Evolutionary conservation across 2,329 filamentous ascomycete genomes (phyloP).

Genomic region (Oidium heveae): DNA sequence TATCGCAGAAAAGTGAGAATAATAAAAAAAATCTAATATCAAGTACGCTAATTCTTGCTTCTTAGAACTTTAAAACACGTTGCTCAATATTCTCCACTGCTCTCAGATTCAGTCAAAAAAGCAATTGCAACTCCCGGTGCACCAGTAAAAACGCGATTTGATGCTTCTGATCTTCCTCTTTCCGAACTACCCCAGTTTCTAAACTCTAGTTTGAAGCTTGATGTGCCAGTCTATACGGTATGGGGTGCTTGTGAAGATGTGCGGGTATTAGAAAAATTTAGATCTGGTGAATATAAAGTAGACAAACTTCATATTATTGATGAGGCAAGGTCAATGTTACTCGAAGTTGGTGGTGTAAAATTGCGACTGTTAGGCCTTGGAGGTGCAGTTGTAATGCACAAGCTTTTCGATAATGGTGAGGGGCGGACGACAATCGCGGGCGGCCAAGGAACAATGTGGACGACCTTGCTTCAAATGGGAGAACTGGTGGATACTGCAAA

Average conservation of each 20-base stretch:
- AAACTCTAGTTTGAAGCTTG: constrained; percentile 67
- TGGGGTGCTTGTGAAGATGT: constrained; percentile 99
- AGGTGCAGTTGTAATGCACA: constrained; percentile 97
- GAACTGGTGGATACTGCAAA: constrained; percentile 95
- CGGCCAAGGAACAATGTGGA: constrained; percentile 99
- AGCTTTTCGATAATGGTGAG: constrained; percentile 96
- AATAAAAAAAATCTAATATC: neutral
- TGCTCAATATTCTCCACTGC: constrained; percentile 88
- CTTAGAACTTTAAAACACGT: constrained; percentile 86
- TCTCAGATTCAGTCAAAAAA: constrained; percentile 53
- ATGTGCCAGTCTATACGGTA: constrained; percentile 93
- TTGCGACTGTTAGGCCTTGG: constrained; percentile 79
- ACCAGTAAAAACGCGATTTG: constrained; percentile 67
- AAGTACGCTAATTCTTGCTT: constrained; percentile 7
- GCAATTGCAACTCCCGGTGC: constrained; percentile 40
- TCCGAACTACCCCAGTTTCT: constrained; percentile 82
- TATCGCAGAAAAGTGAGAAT: constrained; percentile 81
- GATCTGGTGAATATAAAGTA: constrained; percentile 93
- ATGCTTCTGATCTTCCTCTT: constrained; percentile 58
- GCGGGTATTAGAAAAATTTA: constrained; percentile 86
- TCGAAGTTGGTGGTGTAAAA: constrained; percentile 90
- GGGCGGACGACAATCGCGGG: constrained; percentile 94
- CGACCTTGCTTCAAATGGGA: constrained; percentile 89
- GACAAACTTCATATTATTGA: constrained; percentile 96
- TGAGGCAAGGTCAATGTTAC: constrained; percentile 81